Evolutionary conservation across 169 alveolate species (phyloP), one percentile per base, ranked within the genome.

Genomic region (Plasmodium vinckei): DNA sequence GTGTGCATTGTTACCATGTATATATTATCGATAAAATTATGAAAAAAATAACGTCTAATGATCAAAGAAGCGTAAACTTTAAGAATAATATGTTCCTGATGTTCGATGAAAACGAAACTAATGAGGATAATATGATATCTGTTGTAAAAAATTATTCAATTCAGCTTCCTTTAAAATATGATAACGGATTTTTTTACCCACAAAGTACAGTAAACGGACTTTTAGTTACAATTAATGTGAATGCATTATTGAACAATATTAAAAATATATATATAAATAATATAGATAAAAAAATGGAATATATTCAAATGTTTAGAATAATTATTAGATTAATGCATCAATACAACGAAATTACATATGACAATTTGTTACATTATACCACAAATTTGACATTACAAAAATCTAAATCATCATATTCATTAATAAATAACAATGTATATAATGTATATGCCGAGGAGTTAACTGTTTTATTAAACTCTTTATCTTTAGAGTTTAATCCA

Each of bases 251-350:
- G 63, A 25, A 12, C 15, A 49, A 47, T 9, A 33, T 17, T 17
- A 86, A 86, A 56, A 69, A 86, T 56, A 70, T 86, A n/a, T 86
- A 86, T 49, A 86, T 69, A 63, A 68, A 56, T 57, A 70, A 70
- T 21, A 54, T 15, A 13, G 33, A 86, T 63, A 86, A 70, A 21
- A 47, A 73, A 70, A 86, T 86, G 91, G 91, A 68, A 51, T 70
- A 86, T 47, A 69, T 86, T 10, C 91, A 86, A 46, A 17, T 86
- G 60, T 86, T 86, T 47, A 63, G 91, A 70, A 65, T 70, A 19
- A 53, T 86, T 46, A 69, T 70, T 69, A n/a, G 71, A 23, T 47
- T 86, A 53, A 57, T 69, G 21, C 15, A 23, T 53, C 9, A 68
- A 25, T n/a, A 57, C 33, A 46, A 70, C 39, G 51, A 59, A 6